phyloP scores from a whole-genome alignment of 352 stramenopile genomes.

The Phytophthora aleatoria region DNA sequence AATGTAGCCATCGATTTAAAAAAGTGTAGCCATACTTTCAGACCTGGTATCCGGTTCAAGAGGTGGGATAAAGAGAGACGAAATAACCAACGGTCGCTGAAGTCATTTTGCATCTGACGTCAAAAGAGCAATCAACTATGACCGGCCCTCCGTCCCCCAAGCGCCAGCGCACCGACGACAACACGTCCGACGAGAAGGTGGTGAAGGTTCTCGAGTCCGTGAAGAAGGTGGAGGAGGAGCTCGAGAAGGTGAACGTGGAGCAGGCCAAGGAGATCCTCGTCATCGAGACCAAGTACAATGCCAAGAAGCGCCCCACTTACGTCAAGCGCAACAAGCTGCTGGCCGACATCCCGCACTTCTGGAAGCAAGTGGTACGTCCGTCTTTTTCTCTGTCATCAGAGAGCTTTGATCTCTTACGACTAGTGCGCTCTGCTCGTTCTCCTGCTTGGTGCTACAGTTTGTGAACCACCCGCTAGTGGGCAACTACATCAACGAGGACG shows the following conservation, averaged over 20 bases:
- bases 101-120: slow-evolving; percentile 40
- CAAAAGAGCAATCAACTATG: slow-evolving; percentile 30
- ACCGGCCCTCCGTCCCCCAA: slow-evolving; percentile 66
- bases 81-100: slow-evolving; percentile 15
- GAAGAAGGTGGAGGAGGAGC: slow-evolving; percentile 56
- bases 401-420: neutral
- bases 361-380: slow-evolving; percentile 68
- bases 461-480: slow-evolving; percentile 71
- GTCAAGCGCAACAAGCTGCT: slow-evolving; percentile 73
- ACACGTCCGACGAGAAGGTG: slow-evolving; percentile 40
- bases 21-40: slow-evolving; percentile 25
- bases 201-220: slow-evolving; percentile 63
- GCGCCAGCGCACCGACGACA: slow-evolving; percentile 75
- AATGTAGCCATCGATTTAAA: slow-evolving; percentile 5
- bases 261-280: slow-evolving; percentile 68
- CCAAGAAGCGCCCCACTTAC: slow-evolving; percentile 63
- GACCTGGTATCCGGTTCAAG: slow-evolving; percentile 23
- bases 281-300: slow-evolving; percentile 83
- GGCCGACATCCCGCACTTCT: slow-evolving; percentile 70
- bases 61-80: slow-evolving; percentile 8
- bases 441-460: slow-evolving; percentile 41
- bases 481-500: slow-evolving; percentile 49
- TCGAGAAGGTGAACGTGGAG: slow-evolving; percentile 71
- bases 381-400: neutral
- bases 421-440: neutral